Base-by-base conservation (phyloP, 148 eudicot genomes). In the Fallopia convolvulus region DNA sequence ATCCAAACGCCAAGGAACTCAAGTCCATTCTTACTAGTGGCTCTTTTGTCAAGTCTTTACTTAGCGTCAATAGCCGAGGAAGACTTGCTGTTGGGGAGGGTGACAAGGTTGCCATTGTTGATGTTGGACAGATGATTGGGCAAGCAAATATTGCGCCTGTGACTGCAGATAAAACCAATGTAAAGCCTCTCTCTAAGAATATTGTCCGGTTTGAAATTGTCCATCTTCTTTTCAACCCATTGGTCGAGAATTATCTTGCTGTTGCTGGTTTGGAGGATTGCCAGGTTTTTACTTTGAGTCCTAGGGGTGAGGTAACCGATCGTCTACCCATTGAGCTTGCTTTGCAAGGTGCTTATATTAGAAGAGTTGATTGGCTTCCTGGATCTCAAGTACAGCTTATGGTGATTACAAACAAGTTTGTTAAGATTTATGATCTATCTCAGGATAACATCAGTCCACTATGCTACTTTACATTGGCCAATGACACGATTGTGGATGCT, bases 21-120 rank as follows among this genome's bases (percentile, higher is more conserved):
- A 90, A 91, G 78, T 89, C 98, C 26, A 97, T 88, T 81, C 83
- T 96, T 77, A 86, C 92, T 26, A 91, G 87, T 87, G 99, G 99
- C 55, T 90, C 98, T 80, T 97, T 96, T 58, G 86, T 91, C 79
- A 96, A 96, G 86, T 96, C 98, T 44, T 88, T 96, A 80, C 93
- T 96, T n/a, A 91, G 93, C 80, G 95, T 91, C 76, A 93, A 93
- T 82, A 84, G 80, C 80, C 92, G 97, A 76, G 99, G 99, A 58
- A 90, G 98, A 73, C 93, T 96, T 78, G 99, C 99, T 83, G 99
- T 91, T 78, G 99, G 99, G 41, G 99, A 96, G 81, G 99, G 99
- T 79, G 99, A 96, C 79, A 96, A 89, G 82, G 99, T 96, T 79
- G 93, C 99, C 79, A 89, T 96, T 81, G 93, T 96, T 85, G 99